Conservation (phyloP, 352 stramenopile genomes). For the Globisporangium ultimum region DNA sequence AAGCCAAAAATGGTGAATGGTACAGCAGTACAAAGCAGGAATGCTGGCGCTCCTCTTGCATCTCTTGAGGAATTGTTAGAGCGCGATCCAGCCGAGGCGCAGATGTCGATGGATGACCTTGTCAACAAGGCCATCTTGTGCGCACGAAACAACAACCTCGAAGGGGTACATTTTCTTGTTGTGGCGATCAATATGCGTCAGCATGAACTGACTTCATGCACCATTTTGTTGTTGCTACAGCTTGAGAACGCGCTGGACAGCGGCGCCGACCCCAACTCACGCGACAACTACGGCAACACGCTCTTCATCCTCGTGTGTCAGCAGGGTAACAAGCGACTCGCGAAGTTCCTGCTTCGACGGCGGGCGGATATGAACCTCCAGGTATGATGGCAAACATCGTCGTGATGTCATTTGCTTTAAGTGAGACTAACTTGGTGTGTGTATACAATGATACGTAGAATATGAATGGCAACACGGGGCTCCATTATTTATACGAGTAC, state of each 20-base stretch:
- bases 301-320: slow-evolving; percentile 94
- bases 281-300: slow-evolving; percentile 94
- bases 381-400: slow-evolving; percentile 18
- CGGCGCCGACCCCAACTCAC: slow-evolving; percentile 86
- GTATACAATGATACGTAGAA: slow-evolving; percentile 59
- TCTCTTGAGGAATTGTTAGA: slow-evolving; percentile 52
- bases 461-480: slow-evolving; percentile 91
- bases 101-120: slow-evolving; percentile 40
- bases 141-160: slow-evolving; percentile 78
- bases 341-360: slow-evolving; percentile 93
- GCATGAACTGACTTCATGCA: not conserved
- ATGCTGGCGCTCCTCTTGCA: slow-evolving; percentile 8
- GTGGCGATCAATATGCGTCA: not conserved
- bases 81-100: slow-evolving; percentile 24
- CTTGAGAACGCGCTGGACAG: slow-evolving; percentile 88
- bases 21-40: not conserved
- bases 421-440: not conserved
- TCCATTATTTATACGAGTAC: slow-evolving; percentile 96
- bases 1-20: not conserved
- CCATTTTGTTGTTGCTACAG: slow-evolving; percentile 18
- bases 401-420: not conserved
- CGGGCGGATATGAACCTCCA: slow-evolving; percentile 92
- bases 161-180: slow-evolving; percentile 37
- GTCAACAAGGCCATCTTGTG: slow-evolving; percentile 55
- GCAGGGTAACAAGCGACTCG: slow-evolving; percentile 93